These are phyloP conservation scores for Vachellia collinsii DNA, from an alignment of 306 rosid species.

Conservation along the genomic window DNA sequence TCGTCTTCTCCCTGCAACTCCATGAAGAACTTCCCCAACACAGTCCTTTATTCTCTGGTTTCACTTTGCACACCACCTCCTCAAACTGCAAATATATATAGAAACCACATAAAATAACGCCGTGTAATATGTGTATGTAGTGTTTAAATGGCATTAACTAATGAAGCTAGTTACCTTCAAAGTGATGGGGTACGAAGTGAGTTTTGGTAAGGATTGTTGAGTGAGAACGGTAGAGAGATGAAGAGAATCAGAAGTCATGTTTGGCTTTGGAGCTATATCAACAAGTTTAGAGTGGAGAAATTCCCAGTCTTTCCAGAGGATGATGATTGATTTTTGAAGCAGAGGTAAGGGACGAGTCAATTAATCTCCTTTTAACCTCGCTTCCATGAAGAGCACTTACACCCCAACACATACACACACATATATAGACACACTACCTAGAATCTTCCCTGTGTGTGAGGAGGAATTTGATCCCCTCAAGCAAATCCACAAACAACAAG, in stretches of 20 bases:
- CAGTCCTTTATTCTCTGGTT: constrained; percentile 46
- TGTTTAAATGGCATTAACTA: neutral
- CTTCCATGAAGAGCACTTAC: neutral
- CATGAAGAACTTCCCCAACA: constrained; percentile 42
- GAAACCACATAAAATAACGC: neutral
- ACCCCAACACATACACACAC: neutral
- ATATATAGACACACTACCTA: neutral
- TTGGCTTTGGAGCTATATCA: no score
- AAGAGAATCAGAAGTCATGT: neutral
- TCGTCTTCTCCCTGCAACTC: constrained; percentile 53
- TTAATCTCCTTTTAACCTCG: neutral
- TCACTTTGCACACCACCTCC: constrained; percentile 72
- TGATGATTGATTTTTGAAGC: neutral
- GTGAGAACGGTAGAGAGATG: neutral
- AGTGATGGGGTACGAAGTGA: constrained; percentile 58
- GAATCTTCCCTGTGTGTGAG: neutral
- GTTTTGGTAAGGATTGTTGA: constrained; percentile 35
- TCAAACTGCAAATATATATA: constrained; percentile 60
- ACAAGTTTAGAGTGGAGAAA: neutral
- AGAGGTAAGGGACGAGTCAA: no score
- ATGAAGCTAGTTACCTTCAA: constrained; percentile 54
- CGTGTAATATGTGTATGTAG: neutral
- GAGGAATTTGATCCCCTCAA: neutral
- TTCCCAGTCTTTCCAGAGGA: neutral
- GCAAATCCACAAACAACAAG: neutral